Percentiles rank a stretch among this genome's conserved stretches.
phyloP scores from a whole-genome alignment of 176 grass and related monocot genomes.

The Pontederia crassipes region DNA sequence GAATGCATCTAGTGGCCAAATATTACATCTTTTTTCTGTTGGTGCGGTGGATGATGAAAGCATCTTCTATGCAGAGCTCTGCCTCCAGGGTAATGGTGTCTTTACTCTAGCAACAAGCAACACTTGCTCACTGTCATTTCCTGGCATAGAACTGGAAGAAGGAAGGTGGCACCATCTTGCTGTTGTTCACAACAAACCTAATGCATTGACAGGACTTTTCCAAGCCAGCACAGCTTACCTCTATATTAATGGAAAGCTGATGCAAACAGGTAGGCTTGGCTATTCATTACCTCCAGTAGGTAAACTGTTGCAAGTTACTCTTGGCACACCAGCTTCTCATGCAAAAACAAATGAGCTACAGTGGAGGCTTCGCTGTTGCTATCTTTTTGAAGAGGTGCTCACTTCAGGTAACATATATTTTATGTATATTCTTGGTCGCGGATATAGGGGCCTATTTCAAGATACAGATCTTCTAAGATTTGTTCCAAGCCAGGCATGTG shows the following conservation, averaged over 20 bases:
- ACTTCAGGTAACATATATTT: conserved; percentile 84
- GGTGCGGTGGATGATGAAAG: conserved; percentile 67
- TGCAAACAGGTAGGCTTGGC: conserved; percentile 96
- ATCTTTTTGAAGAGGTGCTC: conserved; percentile 94
- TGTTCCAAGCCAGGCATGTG: conserved; percentile 88
- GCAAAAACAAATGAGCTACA: conserved; percentile 66
- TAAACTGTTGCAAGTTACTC: conserved; percentile 95
- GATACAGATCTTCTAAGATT: conserved; percentile 89
- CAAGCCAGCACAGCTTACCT: conserved; percentile 89
- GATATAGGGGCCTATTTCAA: conserved; percentile 86
- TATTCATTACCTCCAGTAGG: conserved; percentile 76
- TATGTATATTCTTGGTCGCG: conserved; percentile 97
- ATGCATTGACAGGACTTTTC: conserved; percentile 94
- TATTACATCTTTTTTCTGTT: conserved; percentile 89
- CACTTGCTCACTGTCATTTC: conserved; percentile 79
- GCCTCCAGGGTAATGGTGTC: conserved; percentile 83
- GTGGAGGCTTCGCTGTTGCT: conserved; percentile 86
- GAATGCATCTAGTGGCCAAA: conserved; percentile 34
- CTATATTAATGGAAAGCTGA: conserved; percentile 93
- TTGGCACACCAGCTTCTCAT: conserved; percentile 59
- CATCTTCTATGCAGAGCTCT: conserved; percentile 77
- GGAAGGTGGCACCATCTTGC: conserved; percentile 96
- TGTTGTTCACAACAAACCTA: conserved; percentile 95
- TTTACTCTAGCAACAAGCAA: conserved; percentile 91
- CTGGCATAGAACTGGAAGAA: conserved; percentile 83